Conservation (phyloP, 306 rosid genomes). For the Prunus davidiana region DNA sequence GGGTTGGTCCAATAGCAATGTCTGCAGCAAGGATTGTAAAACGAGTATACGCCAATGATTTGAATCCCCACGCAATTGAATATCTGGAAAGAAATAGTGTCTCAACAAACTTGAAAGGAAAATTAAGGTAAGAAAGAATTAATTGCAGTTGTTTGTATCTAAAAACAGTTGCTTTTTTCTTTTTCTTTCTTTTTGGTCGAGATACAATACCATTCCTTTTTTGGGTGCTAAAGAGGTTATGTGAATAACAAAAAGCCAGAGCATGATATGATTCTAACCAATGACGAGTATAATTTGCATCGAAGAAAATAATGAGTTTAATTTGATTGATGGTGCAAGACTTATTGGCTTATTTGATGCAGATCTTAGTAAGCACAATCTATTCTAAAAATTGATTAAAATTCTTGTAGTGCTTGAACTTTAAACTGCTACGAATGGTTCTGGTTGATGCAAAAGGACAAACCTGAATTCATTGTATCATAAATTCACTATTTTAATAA, state of each 20-base stretch:
- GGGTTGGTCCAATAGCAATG: constrained; percentile 92
- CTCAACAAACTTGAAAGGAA: constrained; percentile 86
- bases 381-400: neutral
- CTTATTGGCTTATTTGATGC: neutral
- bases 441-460: constrained; percentile 3
- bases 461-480: neutral
- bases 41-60: constrained; percentile 87
- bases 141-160: constrained; percentile 12
- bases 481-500: neutral
- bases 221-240: neutral
- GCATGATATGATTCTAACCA: neutral
- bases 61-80: constrained; percentile 79
- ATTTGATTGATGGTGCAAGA: neutral
- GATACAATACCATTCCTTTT: neutral
- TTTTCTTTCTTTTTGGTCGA: neutral
- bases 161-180: neutral
- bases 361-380: neutral
- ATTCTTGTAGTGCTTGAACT: neutral
- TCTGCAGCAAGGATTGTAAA: constrained; percentile 82
- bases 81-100: constrained; percentile 83
- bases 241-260: neutral
- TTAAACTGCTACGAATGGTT: neutral
- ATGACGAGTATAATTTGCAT: neutral
- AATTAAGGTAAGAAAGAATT: constrained; percentile 56
- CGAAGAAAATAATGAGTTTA: neutral